phyloP scores from a whole-genome alignment of 306 rosid genomes.

The Dalbergia oliveri region DNA sequence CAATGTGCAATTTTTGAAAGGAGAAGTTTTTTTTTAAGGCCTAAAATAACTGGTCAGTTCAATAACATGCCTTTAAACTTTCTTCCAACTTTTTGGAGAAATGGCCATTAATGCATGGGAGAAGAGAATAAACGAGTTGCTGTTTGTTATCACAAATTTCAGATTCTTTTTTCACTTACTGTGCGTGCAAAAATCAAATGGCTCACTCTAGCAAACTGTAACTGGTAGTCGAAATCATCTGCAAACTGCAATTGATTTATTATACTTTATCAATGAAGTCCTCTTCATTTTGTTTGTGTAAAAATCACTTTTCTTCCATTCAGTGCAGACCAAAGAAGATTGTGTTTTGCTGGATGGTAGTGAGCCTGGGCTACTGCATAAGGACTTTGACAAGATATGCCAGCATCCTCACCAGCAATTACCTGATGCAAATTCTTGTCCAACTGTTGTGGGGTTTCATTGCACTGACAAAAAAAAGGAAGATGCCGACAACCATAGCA shows the following conservation, averaged over 20 bases:
- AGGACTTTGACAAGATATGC: conserved; percentile 59
- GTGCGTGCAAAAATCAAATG: conserved; percentile 13
- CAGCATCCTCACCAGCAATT: conserved; percentile 49
- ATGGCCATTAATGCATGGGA: background rate
- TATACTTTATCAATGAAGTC: conserved; percentile 23
- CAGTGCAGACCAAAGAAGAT: conserved; percentile 97
- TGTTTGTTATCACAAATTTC: background rate
- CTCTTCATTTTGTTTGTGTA: conserved; percentile 64
- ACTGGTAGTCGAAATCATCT: conserved; percentile 28
- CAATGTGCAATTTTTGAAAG: conserved; percentile 9
- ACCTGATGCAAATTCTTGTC: conserved; percentile 61
- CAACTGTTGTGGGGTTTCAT: conserved; percentile 62
- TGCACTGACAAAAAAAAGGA: conserved; percentile 52
- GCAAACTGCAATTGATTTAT: conserved; percentile 5
- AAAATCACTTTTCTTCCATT: conserved; percentile 70
- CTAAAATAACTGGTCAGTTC: conserved; percentile 1
- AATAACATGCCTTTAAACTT: background rate
- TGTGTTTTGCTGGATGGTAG: conserved; percentile 65
- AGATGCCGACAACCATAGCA: conserved; percentile 44
- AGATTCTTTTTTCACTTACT: background rate
- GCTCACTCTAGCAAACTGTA: background rate
- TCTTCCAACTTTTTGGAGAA: background rate
- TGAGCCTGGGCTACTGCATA: conserved; percentile 55
- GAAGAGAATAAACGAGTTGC: conserved; percentile 23
- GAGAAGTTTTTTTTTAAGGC: background rate